These are phyloP conservation scores for Aspergillus panamensis DNA, from an alignment of 495 filamentous ascomycete species.

Conservation along the genomic window DNA sequence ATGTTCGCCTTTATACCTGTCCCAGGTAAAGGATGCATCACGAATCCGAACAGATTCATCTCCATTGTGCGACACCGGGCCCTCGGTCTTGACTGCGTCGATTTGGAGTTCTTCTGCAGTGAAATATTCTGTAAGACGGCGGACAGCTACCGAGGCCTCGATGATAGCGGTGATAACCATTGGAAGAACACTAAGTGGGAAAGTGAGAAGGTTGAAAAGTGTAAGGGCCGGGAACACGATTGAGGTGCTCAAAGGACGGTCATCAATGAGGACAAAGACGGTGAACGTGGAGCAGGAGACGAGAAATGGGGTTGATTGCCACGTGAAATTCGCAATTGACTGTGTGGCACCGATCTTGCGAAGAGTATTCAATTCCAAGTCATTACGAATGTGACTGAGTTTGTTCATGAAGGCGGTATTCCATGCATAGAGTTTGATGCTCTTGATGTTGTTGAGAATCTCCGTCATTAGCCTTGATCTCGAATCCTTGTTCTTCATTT, in stretches of 20 bases:
- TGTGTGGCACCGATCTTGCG: constrained; percentile 94
- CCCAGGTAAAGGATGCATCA: constrained; percentile 93
- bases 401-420: constrained; percentile 95
- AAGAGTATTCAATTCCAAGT: constrained; percentile 90
- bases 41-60: constrained; percentile 82
- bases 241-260: constrained; percentile 80
- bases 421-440: constrained; percentile 99
- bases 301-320: constrained; percentile 98
- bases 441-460: constrained; percentile 99
- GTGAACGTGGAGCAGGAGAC: constrained; percentile 97
- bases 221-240: constrained; percentile 95
- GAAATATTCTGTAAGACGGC: constrained; percentile 80
- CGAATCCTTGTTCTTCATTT: constrained; percentile 99
- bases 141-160: constrained; percentile 90
- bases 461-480: constrained; percentile 93
- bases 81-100: constrained; percentile 70
- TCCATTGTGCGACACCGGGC: constrained; percentile 64
- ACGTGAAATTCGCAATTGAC: constrained; percentile 94
- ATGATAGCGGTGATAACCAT: constrained; percentile 98
- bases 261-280: constrained; percentile 81
- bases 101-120: constrained; percentile 84
- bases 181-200: constrained; percentile 89
- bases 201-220: constrained; percentile 89
- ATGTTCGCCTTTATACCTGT: constrained; percentile 62
- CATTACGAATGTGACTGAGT: constrained; percentile 90